Percentiles rank a stretch among this genome's conserved stretches.
Evolutionary conservation across 2,329 filamentous ascomycete species (phyloP).

Genomic region (Penicillium polonicum): DNA sequence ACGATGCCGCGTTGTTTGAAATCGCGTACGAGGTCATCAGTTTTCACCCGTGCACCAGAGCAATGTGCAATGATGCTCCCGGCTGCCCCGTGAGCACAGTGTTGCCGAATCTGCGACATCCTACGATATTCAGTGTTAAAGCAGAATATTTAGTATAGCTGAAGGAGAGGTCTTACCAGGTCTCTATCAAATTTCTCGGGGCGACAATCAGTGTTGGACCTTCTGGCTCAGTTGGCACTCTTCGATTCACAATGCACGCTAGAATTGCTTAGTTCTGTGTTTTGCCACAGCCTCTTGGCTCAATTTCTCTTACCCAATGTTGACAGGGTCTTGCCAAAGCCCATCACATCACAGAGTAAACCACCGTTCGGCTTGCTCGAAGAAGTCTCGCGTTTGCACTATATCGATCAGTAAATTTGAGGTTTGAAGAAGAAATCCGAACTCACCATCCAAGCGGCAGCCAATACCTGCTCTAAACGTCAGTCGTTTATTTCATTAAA

Average conservation of each 20-base stretch:
- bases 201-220: not conserved
- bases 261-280: not conserved
- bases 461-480: not conserved
- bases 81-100: not conserved
- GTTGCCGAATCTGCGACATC: not conserved
- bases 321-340: not conserved
- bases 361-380: not conserved
- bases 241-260: not conserved
- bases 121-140: not conserved
- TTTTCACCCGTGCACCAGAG: not conserved
- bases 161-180: not conserved
- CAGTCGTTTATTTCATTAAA: not conserved
- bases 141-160: not conserved
- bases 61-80: not conserved
- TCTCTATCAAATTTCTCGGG: not conserved
- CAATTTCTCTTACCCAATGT: not conserved
- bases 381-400: not conserved
- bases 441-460: not conserved
- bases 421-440: not conserved
- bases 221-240: not conserved
- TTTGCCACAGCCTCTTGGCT: no score
- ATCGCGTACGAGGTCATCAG: not conserved
- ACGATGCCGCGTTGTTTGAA: not conserved
- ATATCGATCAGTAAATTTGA: not conserved
- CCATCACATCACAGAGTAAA: slow-evolving; percentile 1